Evolutionary conservation across 1,139 yeast genomes (phyloP).

Genomic region (Sugiyamaella pinicola): DNA sequence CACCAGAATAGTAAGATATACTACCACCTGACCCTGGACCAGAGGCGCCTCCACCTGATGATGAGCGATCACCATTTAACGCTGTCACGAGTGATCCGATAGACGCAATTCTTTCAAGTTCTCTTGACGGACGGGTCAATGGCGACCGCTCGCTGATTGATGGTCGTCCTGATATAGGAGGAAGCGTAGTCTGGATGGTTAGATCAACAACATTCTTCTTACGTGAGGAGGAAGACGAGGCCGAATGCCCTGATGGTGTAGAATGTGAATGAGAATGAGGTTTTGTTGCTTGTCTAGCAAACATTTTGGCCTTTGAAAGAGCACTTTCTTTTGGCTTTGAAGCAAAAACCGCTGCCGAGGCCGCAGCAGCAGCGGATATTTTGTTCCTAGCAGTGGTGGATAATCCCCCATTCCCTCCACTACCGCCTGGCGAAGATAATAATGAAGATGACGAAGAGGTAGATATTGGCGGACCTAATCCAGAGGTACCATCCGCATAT

Average conservation of each 20-base stretch:
- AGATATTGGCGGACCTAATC: slow-evolving; percentile 6
- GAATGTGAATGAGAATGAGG: slow-evolving; percentile 30
- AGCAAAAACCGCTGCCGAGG: slow-evolving; percentile 40
- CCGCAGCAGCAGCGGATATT: slow-evolving; percentile 36
- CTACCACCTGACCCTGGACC: not conserved
- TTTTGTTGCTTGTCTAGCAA: slow-evolving; percentile 42
- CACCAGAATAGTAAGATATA: not conserved
- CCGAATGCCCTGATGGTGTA: slow-evolving; percentile 15
- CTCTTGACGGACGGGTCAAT: slow-evolving; percentile 47
- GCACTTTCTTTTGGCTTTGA: slow-evolving; percentile 39
- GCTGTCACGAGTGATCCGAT: slow-evolving; percentile 38
- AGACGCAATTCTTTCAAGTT: slow-evolving; percentile 49
- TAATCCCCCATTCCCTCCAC: not conserved
- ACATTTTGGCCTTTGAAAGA: slow-evolving; percentile 41
- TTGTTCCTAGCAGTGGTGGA: slow-evolving; percentile 10
- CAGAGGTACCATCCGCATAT: slow-evolving; percentile 1
- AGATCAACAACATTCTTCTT: slow-evolving; percentile 39
- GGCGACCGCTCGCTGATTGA: slow-evolving; percentile 46
- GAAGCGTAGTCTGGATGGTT: slow-evolving; percentile 39
- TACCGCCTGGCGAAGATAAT: slow-evolving; percentile 4
- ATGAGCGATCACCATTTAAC: slow-evolving; percentile 19
- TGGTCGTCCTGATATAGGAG: slow-evolving; percentile 35
- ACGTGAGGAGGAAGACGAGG: slow-evolving; percentile 28
- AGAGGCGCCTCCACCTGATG: not conserved
- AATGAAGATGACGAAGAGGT: not conserved